These are phyloP conservation scores for Capsicum chinense DNA, from an alignment of 257 asterid species.

Conservation along the genomic window DNA sequence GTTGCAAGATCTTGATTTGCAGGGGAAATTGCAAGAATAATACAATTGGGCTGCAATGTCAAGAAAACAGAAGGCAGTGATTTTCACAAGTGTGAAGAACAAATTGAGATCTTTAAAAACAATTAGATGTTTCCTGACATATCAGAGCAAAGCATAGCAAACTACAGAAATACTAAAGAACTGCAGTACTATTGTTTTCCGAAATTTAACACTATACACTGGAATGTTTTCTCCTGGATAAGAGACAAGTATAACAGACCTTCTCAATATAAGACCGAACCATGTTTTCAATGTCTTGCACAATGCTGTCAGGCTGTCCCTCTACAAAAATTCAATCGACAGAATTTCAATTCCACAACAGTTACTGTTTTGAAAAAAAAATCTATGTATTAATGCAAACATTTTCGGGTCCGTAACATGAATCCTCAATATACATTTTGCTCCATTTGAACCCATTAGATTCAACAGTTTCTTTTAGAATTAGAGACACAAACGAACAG, in stretches of 20 bases:
- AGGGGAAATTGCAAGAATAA: conserved; percentile 44
- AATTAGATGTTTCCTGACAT: background rate
- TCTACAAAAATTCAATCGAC: conserved; percentile 50
- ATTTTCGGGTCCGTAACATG: background rate
- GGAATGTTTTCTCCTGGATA: background rate
- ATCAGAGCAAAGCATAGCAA: background rate
- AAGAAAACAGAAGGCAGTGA: background rate
- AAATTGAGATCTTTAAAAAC: background rate
- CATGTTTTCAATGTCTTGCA: conserved; percentile 90
- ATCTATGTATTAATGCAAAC: background rate
- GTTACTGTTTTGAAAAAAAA: background rate
- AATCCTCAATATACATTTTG: background rate
- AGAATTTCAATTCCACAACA: background rate
- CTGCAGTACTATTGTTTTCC: background rate
- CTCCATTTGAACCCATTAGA: background rate
- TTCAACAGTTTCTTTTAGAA: background rate
- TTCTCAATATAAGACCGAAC: conserved; percentile 92
- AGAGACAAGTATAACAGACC: conserved; percentile 45
- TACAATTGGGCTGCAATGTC: conserved; percentile 41
- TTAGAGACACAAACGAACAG: conserved; percentile 18
- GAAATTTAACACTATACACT: background rate
- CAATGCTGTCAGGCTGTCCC: conserved; percentile 96
- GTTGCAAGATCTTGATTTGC: conserved; percentile 47
- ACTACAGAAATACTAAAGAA: background rate
- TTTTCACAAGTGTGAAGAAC: conserved; percentile 1